These are phyloP conservation scores for Ordospora colligata DNA, from an alignment of 371 early-diverging fungal genomes.

Conservation along the genomic window DNA sequence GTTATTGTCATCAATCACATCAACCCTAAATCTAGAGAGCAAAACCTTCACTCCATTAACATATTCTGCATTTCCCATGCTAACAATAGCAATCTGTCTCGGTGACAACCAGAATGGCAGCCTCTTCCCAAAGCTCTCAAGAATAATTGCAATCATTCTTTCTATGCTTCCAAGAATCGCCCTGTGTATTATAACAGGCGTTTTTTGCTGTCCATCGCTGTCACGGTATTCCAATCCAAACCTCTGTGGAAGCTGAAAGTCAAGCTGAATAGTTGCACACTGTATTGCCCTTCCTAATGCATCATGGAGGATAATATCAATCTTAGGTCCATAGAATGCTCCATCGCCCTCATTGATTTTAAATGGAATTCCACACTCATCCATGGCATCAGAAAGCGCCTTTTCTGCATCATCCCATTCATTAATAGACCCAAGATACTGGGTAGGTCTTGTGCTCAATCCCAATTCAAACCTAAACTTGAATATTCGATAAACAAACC, in stretches of 20 bases:
- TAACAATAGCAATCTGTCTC: constrained; percentile 76
- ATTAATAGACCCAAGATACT: constrained; percentile 76
- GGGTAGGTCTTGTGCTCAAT: constrained; percentile 88
- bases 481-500: constrained; percentile 71
- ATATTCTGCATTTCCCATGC: constrained; percentile 52
- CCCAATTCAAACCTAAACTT: constrained; percentile 70
- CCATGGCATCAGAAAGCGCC: constrained; percentile 68
- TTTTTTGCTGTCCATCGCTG: constrained; percentile 64
- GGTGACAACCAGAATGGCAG: constrained; percentile 98
- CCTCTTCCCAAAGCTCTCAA: constrained; percentile 78
- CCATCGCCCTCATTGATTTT: constrained; percentile 90
- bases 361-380: constrained; percentile 70
- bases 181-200: constrained; percentile 95
- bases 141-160: constrained; percentile 87
- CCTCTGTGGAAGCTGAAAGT: constrained; percentile 83
- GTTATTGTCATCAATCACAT: constrained; percentile 66
- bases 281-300: constrained; percentile 81
- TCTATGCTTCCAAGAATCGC: constrained; percentile 95
- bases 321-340: constrained; percentile 99
- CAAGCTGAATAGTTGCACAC: constrained; percentile 96
- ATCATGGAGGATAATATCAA: constrained; percentile 90
- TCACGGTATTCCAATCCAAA: constrained; percentile 77
- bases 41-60: constrained; percentile 59
- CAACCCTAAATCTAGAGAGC: constrained; percentile 57
- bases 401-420: constrained; percentile 86